Evolutionary conservation across 805 yeast genomes (phyloP).

Genomic region (Komagataella pseudopastoris): DNA sequence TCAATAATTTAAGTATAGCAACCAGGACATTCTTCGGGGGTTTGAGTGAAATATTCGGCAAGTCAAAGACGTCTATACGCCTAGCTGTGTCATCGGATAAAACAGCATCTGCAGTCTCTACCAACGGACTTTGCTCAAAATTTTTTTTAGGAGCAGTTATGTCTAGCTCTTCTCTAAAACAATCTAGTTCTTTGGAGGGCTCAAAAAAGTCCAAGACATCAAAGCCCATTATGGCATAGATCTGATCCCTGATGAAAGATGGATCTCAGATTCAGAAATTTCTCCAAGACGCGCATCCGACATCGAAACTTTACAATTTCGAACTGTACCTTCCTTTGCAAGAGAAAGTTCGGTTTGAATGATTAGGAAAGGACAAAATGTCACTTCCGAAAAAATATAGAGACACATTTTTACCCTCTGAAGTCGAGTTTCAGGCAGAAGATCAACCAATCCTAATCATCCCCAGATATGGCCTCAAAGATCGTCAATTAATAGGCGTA

Average conservation of each 20-base stretch:
- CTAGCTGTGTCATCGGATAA: constrained; percentile 13
- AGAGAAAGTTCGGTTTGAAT: background rate
- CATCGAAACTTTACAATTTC: background rate
- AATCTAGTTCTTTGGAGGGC: background rate
- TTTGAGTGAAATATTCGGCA: constrained; percentile 32
- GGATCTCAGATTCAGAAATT: background rate
- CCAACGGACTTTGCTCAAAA: background rate
- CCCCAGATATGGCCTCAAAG: constrained; percentile 64
- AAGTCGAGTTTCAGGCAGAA: constrained; percentile 76
- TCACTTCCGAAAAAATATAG: constrained; percentile 44
- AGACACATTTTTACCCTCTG: constrained; percentile 56
- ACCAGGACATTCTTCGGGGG: constrained; percentile 35
- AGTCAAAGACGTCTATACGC: constrained; percentile 40
- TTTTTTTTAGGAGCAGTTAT: background rate
- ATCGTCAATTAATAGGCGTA: constrained; percentile 54
- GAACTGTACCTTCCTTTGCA: background rate
- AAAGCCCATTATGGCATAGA: background rate
- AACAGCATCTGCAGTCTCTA: constrained; percentile 3
- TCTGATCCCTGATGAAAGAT: background rate
- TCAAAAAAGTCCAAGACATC: background rate
- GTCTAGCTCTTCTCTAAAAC: background rate
- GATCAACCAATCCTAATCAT: constrained; percentile 59
- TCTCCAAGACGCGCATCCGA: background rate
- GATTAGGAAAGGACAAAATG: constrained; percentile 23
- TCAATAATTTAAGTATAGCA: constrained; percentile 31